A percentile compares a stretch with the other conserved stretches of the same genome.
phyloP scores from a whole-genome alignment of 2,329 filamentous ascomycete genomes.

The Penicillium capsulatum region DNA sequence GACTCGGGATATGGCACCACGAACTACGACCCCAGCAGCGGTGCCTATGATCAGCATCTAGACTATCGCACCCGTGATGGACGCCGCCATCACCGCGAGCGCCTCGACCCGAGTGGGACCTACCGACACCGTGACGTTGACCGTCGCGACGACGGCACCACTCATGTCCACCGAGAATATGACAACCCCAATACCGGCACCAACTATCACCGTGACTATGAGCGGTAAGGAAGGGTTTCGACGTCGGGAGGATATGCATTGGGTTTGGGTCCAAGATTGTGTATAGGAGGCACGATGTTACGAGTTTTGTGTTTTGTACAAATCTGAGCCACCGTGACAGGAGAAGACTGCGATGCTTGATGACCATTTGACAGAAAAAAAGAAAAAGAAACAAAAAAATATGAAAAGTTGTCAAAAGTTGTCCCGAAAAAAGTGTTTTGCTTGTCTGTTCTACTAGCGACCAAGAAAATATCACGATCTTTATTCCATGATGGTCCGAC shows the following conservation, averaged over 20 bases:
- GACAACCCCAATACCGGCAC: constrained; percentile 34
- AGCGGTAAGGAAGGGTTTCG: constrained; percentile 15
- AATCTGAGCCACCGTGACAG: too few relatives aligned
- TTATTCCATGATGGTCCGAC: background rate
- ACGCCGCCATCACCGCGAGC: constrained; percentile 31
- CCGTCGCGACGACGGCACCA: constrained; percentile 26
- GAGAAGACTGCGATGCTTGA: too few relatives aligned
- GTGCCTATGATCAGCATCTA: constrained; percentile 34
- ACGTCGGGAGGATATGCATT: constrained; percentile 1
- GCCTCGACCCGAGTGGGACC: constrained; percentile 26
- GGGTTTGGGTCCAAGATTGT: constrained; percentile 8
- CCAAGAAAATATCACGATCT: constrained; percentile 11
- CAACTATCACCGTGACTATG: constrained; percentile 33
- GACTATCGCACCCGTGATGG: constrained; percentile 28
- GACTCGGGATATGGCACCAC: constrained; percentile 27
- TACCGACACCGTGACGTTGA: constrained; percentile 36
- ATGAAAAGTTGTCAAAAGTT: constrained; percentile 5
- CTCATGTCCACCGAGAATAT: constrained; percentile 32
- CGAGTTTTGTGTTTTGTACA: too few relatives aligned
- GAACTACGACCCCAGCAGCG: constrained; percentile 23
- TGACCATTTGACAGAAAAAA: background rate
- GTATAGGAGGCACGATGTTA: background rate
- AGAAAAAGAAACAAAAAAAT: constrained; percentile 1
- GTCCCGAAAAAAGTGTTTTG: too few relatives aligned
- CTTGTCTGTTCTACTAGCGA: constrained; percentile 10